Base-by-base conservation (phyloP, 805 yeast genomes). In the Grigorovia jiainica region DNA sequence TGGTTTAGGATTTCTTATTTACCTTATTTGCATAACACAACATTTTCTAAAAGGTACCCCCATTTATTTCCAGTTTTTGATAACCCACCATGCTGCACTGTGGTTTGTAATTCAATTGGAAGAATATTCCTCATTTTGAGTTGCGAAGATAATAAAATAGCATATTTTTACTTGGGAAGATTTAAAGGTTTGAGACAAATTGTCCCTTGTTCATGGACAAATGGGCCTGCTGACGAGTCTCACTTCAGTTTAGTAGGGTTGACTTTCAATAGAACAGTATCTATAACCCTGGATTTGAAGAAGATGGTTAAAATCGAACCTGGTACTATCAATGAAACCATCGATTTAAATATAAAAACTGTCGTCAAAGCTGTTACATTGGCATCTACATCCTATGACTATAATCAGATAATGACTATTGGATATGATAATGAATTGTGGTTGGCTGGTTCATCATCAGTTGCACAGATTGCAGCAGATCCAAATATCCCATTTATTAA, bases 121-220 rank as follows among this genome's bases (percentile, higher is more conserved):
- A 52, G 48, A 20, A 50, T 58, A 20, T 47, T 47, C 17, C 41
- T 49, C n/a, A 43, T 51, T 30, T 34, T 57, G 3, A 15, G n/a
- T n/a, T n/a, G n/a, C n/a, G n/a, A n/a, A n/a, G n/a, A n/a, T n/a
- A n/a, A n/a, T n/a, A n/a, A n/a, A n/a, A n/a, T n/a, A n/a, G n/a
- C n/a, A n/a, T n/a, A n/a, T n/a, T 27, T 11, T 13, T 27, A 15
- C 7, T 38, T 58, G 16, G 53, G 61, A 16, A 51, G 60, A 34
- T 56, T 58, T 24, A 58, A 57, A 44, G 63, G 63, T 2, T 33
- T 55, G n/a, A 48, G 40, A 35, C 11, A 4, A 27, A 27, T 27
- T 27, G 11, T 15, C 6, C 16, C 3, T 3, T 3, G 16, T 13
- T 10, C 15, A 10, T 7, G 11, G 11, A 13, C 11, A 27, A n/a